Base-by-base conservation (phyloP, 495 filamentous ascomycete species). In the Tuber brumale region DNA sequence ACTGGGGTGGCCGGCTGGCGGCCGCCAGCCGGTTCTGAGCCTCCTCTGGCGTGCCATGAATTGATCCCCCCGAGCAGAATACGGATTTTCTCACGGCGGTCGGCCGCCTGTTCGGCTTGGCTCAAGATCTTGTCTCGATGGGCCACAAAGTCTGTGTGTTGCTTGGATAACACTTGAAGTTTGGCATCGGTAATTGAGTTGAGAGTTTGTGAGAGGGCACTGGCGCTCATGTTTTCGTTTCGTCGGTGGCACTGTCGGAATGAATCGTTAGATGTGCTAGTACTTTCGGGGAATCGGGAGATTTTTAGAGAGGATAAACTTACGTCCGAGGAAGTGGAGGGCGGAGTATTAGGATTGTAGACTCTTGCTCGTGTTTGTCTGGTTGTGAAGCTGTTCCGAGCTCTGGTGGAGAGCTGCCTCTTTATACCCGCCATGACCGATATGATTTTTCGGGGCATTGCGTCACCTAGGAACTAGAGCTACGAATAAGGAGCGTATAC, bases 161-260 rank as follows among this genome's bases (percentile, higher is more conserved):
- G 87, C 76, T 90, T 90, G 27, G 87, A 87, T 10, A 92, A 85
- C 75, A 90, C 89, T 31, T 83, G 85, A 71, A 92, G 87, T 80
- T 92, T 92, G 69, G 88, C 90, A 43, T 84, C 84, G 35, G 90
- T 92, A 83, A 92, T 91, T 16, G 89, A 88, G 76, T 88, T 87
- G 27, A 92, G 85, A 23, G 89, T 90, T 80, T 89, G 86, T 12
- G 90, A 90, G 75, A 91, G 85, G 72, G 85, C 83, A 0, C 12
- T 61, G 57, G 57, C 57, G 31, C n/a, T 61, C 57, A 61, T 61
- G 10, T 31, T 31, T 61, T 61, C 5, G 10, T 61, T 61, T 31
- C 3, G 57, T 16, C n/a, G n/a, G 10, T 10, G n/a, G 57, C 12
- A 27, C 57, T 61, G 57, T 61, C n/a, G 57, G n/a, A 31, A 31